Evolutionary conservation across 163 green algal species (phyloP).

Genomic region (Chlamydomonas reinhardtii): DNA sequence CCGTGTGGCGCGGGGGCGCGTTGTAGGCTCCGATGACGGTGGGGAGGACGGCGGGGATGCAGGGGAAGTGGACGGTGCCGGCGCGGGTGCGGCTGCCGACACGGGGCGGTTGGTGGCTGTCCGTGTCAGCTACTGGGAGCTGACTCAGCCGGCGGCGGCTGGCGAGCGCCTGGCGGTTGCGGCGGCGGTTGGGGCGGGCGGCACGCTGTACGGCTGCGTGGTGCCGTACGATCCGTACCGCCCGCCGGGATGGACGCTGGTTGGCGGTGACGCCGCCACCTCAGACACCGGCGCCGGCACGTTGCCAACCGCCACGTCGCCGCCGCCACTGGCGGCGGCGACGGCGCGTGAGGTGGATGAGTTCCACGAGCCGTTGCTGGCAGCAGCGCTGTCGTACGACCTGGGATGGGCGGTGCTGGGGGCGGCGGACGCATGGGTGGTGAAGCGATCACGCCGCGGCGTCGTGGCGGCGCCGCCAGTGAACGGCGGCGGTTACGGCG

Average conservation of each 20-base stretch:
- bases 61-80: too few species aligned
- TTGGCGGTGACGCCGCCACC: too few species aligned
- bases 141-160: neutral
- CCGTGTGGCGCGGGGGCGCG: too few species aligned
- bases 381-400: neutral
- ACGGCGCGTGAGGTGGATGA: neutral
- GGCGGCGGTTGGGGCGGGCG: neutral
- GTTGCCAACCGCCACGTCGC: too few species aligned
- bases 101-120: neutral
- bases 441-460: neutral
- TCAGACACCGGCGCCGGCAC: neutral
- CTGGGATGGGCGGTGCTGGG: constrained; percentile 11
- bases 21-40: too few species aligned
- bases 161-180: neutral
- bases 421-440: constrained; percentile 13
- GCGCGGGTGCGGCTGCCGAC: too few species aligned
- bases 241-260: neutral
- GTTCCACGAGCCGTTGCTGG: constrained; percentile 12
- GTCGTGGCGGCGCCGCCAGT: neutral
- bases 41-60: neutral
- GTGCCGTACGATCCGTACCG: constrained; percentile 18
- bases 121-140: neutral
- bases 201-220: constrained; percentile 27
- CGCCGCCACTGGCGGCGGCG: too few species aligned
- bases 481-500: neutral